These are phyloP conservation scores for Coemansia sp. DNA, from an alignment of 192 early-diverging fungal species.

Conservation along the genomic window DNA sequence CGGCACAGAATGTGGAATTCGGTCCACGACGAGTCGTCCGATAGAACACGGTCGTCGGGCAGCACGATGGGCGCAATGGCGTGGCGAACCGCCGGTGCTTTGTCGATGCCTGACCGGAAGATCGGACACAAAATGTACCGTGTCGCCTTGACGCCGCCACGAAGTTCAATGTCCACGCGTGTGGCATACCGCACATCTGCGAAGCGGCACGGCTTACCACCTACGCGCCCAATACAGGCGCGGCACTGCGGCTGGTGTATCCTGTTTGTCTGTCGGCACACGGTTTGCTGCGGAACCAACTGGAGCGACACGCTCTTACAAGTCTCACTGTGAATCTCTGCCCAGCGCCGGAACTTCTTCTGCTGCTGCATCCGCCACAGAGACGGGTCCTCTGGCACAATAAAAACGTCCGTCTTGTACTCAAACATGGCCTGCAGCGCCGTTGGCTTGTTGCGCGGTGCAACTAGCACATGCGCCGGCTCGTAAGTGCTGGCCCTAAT, in stretches of 20 bases:
- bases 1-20: conserved; percentile 30
- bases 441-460: conserved; percentile 1
- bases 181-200: conserved; percentile 11
- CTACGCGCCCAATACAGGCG: conserved; percentile 14
- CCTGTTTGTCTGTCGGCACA: conserved; percentile 3
- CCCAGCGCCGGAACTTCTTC: conserved; percentile 21
- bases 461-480: conserved; percentile 17
- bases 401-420: conserved; percentile 5
- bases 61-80: conserved; percentile 18
- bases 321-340: conserved; percentile 3
- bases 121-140: conserved; percentile 21
- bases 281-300: conserved; percentile 11
- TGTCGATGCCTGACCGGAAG: conserved; percentile 20
- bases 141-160: background rate
- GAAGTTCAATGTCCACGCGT: conserved; percentile 14
- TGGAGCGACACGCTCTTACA: conserved; percentile 4
- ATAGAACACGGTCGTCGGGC: conserved; percentile 10
- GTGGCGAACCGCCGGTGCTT: conserved; percentile 16
- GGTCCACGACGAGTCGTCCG: conserved; percentile 16
- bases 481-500: conserved; percentile 10
- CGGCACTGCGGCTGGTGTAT: conserved; percentile 24
- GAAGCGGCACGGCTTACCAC: conserved; percentile 15
- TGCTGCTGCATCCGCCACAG: conserved; percentile 10
- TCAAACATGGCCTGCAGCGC: conserved; percentile 10
- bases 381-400: conserved; percentile 12